phyloP scores from a whole-genome alignment of 805 yeast genomes.

The Candida pseudofarinosa region DNA sequence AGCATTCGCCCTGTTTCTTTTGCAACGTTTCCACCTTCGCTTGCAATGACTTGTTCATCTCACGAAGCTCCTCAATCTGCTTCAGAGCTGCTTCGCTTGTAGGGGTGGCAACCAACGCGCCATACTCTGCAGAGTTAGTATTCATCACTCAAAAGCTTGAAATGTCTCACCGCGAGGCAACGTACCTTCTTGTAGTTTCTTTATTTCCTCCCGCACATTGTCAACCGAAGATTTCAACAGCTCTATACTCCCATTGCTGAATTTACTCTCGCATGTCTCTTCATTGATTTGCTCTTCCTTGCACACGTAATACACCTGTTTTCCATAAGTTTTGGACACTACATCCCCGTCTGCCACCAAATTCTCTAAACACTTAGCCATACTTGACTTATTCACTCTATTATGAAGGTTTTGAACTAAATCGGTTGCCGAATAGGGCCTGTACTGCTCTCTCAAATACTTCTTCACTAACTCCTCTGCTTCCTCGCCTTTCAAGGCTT shows the following conservation, averaged over 20 bases:
- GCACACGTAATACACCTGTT: conserved; percentile 39
- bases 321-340: conserved; percentile 40
- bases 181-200: conserved; percentile 1
- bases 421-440: conserved; percentile 48
- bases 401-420: conserved; percentile 43
- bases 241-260: neutral
- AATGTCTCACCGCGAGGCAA: neutral
- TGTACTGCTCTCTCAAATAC: conserved; percentile 40
- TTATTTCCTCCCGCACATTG: neutral
- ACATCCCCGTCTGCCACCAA: conserved; percentile 30
- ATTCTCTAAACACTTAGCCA: conserved; percentile 32
- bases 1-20: neutral
- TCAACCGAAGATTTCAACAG: neutral
- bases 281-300: conserved; percentile 20
- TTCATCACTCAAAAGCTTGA: neutral
- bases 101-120: neutral
- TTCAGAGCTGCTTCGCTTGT: conserved; percentile 5
- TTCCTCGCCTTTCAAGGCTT: conserved; percentile 6
- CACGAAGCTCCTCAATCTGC: conserved; percentile 1
- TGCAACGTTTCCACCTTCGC: conserved; percentile 1
- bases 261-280: conserved; percentile 4
- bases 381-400: conserved; percentile 28
- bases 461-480: conserved; percentile 30
- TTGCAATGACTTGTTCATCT: neutral
- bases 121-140: conserved; percentile 3